phyloP scores from a whole-genome alignment of 345 rosid genomes.

The Psidium guajava region DNA sequence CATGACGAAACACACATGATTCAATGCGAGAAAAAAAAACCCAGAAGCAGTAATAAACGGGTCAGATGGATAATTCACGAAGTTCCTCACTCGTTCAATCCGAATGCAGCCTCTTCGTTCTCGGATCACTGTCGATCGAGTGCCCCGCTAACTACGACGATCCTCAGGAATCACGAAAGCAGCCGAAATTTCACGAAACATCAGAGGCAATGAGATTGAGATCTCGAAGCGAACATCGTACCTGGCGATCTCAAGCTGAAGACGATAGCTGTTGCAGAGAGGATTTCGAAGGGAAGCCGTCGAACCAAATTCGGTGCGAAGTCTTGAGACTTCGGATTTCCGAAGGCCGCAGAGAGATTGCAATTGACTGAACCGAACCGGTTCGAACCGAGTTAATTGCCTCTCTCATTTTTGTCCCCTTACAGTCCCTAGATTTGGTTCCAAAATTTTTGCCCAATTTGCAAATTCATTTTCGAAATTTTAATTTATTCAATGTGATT shows the following conservation, averaged over 20 bases:
- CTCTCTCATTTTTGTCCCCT: not conserved
- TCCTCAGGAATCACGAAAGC: not conserved
- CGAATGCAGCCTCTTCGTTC: not conserved
- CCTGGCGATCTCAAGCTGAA: not conserved
- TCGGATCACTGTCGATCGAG: not conserved
- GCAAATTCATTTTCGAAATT: not conserved
- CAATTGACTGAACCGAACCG: not conserved
- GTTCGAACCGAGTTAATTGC: not conserved
- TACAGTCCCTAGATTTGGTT: not conserved
- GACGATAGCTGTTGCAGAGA: not conserved
- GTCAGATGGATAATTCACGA: not conserved
- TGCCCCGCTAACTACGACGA: not conserved
- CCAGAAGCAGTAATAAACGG: not conserved
- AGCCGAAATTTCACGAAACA: not conserved
- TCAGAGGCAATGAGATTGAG: not conserved
- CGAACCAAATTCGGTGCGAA: not conserved
- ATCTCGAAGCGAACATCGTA: not conserved
- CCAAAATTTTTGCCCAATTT: not conserved
- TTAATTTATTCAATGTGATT: not conserved
- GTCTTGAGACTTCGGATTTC: not conserved
- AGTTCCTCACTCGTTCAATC: not conserved
- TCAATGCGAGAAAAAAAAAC: not conserved
- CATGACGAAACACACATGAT: not conserved
- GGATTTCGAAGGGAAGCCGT: not conserved
- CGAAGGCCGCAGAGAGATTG: not conserved